Conservation (phyloP, 2,329 filamentous ascomycete species). For the Lasiodiplodia theobromae region DNA sequence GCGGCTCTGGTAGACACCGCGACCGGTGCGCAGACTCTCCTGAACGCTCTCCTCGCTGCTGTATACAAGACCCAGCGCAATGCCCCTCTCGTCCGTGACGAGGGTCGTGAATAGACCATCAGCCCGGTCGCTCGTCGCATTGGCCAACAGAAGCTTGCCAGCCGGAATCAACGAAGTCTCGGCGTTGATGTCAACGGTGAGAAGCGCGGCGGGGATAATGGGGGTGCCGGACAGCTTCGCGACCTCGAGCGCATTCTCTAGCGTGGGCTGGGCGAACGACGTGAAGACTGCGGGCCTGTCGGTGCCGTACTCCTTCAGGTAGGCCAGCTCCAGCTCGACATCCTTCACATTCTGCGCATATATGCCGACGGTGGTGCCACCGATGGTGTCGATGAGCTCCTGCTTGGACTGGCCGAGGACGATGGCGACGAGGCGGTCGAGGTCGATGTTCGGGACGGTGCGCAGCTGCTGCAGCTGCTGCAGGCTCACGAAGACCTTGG, state of each 20-base stretch:
- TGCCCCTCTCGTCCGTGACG: slow-evolving; percentile 86
- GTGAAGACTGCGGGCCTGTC: slow-evolving; percentile 59
- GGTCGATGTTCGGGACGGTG: slow-evolving; percentile 59
- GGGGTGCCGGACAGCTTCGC: slow-evolving; percentile 64
- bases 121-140: slow-evolving; percentile 79
- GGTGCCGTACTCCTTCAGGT: slow-evolving; percentile 58
- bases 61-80: slow-evolving; percentile 89
- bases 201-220: slow-evolving; percentile 72
- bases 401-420: slow-evolving; percentile 53
- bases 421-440: slow-evolving; percentile 64
- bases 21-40: slow-evolving; percentile 81
- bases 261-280: slow-evolving; percentile 52
- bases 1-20: slow-evolving; percentile 92
- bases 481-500: slow-evolving; percentile 80
- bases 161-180: slow-evolving; percentile 69
- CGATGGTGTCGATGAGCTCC: slow-evolving; percentile 49
- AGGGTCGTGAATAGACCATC: slow-evolving; percentile 89
- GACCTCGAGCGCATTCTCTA: slow-evolving; percentile 51
- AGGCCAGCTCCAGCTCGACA: slow-evolving; percentile 52
- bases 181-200: slow-evolving; percentile 71
- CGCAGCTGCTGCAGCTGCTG: slow-evolving; percentile 68
- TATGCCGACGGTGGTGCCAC: slow-evolving; percentile 53
- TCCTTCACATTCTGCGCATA: slow-evolving; percentile 53
- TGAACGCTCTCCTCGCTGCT: slow-evolving; percentile 89
- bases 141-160: slow-evolving; percentile 73